Evolutionary conservation across 495 filamentous ascomycete species (phyloP).

Genomic region (Penicillium maclennaniae): DNA sequence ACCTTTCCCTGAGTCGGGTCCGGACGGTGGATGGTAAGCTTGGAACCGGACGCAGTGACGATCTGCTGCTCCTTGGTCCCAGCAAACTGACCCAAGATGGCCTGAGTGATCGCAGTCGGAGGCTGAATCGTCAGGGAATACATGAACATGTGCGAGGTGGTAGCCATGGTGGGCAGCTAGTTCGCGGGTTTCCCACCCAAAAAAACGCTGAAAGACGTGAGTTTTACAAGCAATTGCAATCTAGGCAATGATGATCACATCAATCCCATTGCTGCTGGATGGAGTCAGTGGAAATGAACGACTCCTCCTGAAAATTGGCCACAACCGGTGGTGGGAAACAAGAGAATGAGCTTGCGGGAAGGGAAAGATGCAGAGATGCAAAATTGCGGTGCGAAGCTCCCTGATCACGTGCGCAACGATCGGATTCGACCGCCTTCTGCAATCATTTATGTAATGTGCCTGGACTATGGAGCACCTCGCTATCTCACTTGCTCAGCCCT

Average conservation of each 20-base stretch:
- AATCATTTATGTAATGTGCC: slow-evolving; percentile 16
- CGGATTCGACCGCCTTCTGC: slow-evolving; percentile 41
- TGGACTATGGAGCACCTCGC: not conserved
- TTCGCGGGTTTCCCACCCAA: slow-evolving; percentile 14
- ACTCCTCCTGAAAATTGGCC: slow-evolving; percentile 5
- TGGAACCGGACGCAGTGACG: slow-evolving; percentile 86
- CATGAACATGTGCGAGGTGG: slow-evolving; percentile 95
- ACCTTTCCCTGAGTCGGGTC: slow-evolving; percentile 84
- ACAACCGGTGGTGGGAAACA: not conserved
- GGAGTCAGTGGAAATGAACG: slow-evolving; percentile 12
- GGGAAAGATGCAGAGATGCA: slow-evolving; percentile 19
- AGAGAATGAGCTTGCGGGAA: not conserved
- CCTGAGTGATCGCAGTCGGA: slow-evolving; percentile 82
- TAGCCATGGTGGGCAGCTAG: slow-evolving; percentile 71
- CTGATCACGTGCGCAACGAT: slow-evolving; percentile 27
- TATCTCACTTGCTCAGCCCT: not conserved
- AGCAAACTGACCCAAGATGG: slow-evolving; percentile 88
- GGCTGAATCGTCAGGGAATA: slow-evolving; percentile 93
- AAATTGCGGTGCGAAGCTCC: slow-evolving; percentile 34
- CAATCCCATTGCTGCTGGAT: slow-evolving; percentile 41
- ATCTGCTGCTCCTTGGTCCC: slow-evolving; percentile 96
- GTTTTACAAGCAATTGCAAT: slow-evolving; percentile 32
- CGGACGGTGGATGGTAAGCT: slow-evolving; percentile 80
- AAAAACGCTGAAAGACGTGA: slow-evolving; percentile 10
- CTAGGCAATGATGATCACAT: slow-evolving; percentile 29